phyloP scores from a whole-genome alignment of 1,139 yeast genomes.

The Hyphopichia pseudoburtonii region DNA sequence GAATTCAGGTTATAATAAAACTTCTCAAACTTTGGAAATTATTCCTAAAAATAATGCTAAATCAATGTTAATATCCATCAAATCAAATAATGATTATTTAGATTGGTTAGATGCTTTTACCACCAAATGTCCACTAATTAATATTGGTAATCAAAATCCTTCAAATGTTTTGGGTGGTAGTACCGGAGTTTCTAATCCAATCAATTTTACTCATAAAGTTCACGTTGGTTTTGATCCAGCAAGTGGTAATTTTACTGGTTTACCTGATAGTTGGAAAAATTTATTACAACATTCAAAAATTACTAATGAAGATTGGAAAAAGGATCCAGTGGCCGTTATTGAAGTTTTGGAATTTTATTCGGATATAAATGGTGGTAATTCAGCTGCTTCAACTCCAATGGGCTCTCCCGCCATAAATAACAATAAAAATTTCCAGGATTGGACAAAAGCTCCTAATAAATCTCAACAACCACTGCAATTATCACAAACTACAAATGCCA shows the following conservation, averaged over 20 bases:
- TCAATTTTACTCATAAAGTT: constrained; percentile 71
- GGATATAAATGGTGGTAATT: constrained; percentile 41
- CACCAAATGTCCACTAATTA: constrained; percentile 73
- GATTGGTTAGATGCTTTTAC: constrained; percentile 92
- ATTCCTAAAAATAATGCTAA: constrained; percentile 60
- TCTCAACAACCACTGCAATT: constrained; percentile 5
- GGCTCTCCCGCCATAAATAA: constrained; percentile 20
- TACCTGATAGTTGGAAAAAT: constrained; percentile 79
- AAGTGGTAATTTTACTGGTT: constrained; percentile 73
- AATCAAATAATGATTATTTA: constrained; percentile 75
- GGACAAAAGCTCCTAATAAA: constrained; percentile 42
- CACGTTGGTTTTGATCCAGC: constrained; percentile 65
- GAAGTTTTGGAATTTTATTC: constrained; percentile 89
- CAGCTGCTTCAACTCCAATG: constrained; percentile 31
- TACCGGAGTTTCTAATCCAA: constrained; percentile 77
- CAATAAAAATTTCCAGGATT: constrained; percentile 31
- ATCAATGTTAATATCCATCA: constrained; percentile 73
- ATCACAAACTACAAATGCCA: constrained; percentile 7
- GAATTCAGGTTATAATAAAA: constrained; percentile 54
- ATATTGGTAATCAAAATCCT: constrained; percentile 28
- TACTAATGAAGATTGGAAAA: constrained; percentile 80
- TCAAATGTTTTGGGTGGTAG: constrained; percentile 31
- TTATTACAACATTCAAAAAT: constrained; percentile 74
- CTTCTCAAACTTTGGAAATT: constrained; percentile 72
- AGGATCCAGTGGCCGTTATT: constrained; percentile 81